Conservation (phyloP, 2,329 filamentous ascomycete genomes). For the Fusarium beomiforme region DNA sequence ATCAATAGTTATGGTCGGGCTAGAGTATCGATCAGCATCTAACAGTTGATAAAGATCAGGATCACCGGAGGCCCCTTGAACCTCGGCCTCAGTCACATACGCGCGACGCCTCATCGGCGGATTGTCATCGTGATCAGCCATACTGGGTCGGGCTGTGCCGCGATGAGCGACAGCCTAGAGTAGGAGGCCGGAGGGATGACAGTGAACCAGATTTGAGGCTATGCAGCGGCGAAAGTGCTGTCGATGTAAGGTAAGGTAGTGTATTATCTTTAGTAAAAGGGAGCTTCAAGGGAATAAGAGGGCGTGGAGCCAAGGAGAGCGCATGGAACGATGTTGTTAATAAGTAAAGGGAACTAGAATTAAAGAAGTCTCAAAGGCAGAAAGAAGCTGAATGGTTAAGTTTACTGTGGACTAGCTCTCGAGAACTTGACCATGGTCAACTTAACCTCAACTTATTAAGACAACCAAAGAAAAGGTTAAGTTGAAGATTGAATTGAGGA, state of each 20-base stretch:
- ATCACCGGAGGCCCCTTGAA: conserved; percentile 21
- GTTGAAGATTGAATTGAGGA: conserved; percentile 18
- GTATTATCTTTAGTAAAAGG: conserved; percentile 27
- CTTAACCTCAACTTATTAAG: neutral
- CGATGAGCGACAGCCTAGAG: conserved; percentile 18
- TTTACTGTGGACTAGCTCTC: neutral
- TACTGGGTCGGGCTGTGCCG: conserved; percentile 26
- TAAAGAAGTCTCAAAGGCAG: conserved; percentile 11
- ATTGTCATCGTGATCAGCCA: conserved; percentile 38
- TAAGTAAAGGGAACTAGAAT: conserved; percentile 18
- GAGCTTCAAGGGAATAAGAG: conserved; percentile 33
- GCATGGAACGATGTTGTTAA: conserved; percentile 29
- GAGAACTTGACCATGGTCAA: conserved; percentile 12
- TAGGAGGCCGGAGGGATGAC: conserved; percentile 5
- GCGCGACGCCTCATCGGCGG: conserved; percentile 42
- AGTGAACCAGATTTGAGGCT: conserved; percentile 30
- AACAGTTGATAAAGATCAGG: conserved; percentile 12
- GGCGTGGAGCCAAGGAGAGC: conserved; percentile 37
- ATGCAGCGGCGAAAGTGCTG: conserved; percentile 32
- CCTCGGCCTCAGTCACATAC: conserved; percentile 32
- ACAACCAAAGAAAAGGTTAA: conserved; percentile 10
- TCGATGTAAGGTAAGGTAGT: conserved; percentile 4
- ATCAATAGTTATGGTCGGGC: conserved; percentile 66
- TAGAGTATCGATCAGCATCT: conserved; percentile 41
- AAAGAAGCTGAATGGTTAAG: conserved; percentile 7